Base-by-base conservation (phyloP, 1,284 basidiomycete genomes). In the Ustanciosporium gigantosporum region DNA sequence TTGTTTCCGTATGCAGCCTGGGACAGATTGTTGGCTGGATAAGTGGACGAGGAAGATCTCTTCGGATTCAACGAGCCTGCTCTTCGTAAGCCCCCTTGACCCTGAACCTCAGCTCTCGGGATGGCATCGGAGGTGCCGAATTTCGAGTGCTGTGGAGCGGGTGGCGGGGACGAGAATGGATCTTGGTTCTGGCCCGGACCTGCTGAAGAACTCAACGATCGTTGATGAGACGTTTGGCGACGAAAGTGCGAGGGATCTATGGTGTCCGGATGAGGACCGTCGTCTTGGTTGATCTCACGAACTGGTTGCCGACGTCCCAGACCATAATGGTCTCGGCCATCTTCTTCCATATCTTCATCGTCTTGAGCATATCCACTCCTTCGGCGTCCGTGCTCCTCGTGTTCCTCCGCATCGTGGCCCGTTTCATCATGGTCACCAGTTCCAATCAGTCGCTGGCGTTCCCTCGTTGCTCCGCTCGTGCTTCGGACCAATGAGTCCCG, bases 241-340 rank as follows among this genome's bases (percentile, higher is more conserved):
- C 31, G 19, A 22, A 31, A 37, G 38, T 52, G 29, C 20, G 22
- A 24, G 20, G 57, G 50, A 25, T 60, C 50, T n/a, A n/a, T n/a
- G 8, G 50, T 60, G 19, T 61, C 58, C 1, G 58, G 58, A 19
- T 61, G 58, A 24, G 58, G 34, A n/a, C 25, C 49, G 34, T 61
- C 57, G 25, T 48, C 43, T 19, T 35, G 11, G 8, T 35, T 9
- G 14, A 11, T 19, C 14, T 19, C 11, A 29, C 27, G 27, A n/a
- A n/a, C n/a, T n/a, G n/a, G n/a, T n/a, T n/a, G n/a, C n/a, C n/a
- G n/a, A n/a, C n/a, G n/a, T n/a, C n/a, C n/a, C n/a, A n/a, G n/a
- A n/a, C n/a, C n/a, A n/a, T n/a, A n/a, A 29, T 29, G 27, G 1
- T 36, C 36, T n/a, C 34, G 35, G 3, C 45, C 48, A 3, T 25